Conservation (phyloP, 148 eudicot species). For the Rhododendron vialii region DNA sequence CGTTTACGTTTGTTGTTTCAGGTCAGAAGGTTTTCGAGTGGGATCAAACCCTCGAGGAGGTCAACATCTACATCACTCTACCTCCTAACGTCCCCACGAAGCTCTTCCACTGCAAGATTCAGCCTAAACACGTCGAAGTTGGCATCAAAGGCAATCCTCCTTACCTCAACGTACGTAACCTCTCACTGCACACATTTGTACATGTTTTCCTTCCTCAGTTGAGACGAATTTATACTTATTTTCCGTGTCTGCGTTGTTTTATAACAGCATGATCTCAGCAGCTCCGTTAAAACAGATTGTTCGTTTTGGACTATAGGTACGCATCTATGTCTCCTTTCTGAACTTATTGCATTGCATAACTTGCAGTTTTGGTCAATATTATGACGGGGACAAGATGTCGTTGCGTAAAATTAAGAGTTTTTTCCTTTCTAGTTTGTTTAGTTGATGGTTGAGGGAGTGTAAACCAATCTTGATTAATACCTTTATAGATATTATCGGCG, state of each 20-base stretch:
- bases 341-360: neutral
- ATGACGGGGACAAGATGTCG: neutral
- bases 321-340: neutral
- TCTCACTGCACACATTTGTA: neutral
- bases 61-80: constrained; percentile 75
- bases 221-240: neutral
- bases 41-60: constrained; percentile 96
- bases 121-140: constrained; percentile 78
- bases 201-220: neutral
- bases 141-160: constrained; percentile 96
- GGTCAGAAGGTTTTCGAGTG: constrained; percentile 94
- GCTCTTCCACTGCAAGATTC: constrained; percentile 65
- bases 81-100: constrained; percentile 72
- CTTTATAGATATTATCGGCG: neutral
- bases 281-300: constrained; percentile 80
- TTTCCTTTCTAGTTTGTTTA: neutral
- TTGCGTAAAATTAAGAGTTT: neutral
- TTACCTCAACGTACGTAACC: constrained; percentile 56
- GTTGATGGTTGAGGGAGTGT: neutral
- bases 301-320: constrained; percentile 95
- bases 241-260: neutral
- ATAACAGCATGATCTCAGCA: constrained; percentile 58
- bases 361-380: neutral
- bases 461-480: neutral
- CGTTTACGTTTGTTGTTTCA: constrained; percentile 18